A percentile compares a stretch with the other conserved stretches of the same genome.
Evolutionary conservation across 2,329 filamentous ascomycete species (phyloP).

Genomic region (Myriosclerotinia scirpicola): DNA sequence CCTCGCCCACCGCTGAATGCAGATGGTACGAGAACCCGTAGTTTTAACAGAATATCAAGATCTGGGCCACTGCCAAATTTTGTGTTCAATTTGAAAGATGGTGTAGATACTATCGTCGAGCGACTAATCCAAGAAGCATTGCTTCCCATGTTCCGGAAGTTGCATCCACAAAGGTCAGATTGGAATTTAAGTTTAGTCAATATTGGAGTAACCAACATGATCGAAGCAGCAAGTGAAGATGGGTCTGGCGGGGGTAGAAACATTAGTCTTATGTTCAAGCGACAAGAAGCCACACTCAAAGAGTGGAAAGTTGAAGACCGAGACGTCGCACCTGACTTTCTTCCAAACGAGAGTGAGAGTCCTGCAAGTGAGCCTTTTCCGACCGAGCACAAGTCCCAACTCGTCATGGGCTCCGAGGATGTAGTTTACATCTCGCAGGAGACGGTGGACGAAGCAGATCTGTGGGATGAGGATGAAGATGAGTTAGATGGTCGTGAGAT

Average conservation of each 20-base stretch:
- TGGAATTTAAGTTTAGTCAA: slow-evolving; percentile 88
- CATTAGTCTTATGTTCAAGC: slow-evolving; percentile 79
- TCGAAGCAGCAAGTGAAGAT: slow-evolving; percentile 48
- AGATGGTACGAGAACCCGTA: slow-evolving; percentile 55
- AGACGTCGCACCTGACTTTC: slow-evolving; percentile 39
- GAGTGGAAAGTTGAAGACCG: slow-evolving; percentile 62
- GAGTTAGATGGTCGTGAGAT: slow-evolving; percentile 37
- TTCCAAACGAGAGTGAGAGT: background rate
- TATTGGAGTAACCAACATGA: slow-evolving; percentile 85
- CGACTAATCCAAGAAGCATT: slow-evolving; percentile 68
- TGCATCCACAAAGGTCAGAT: slow-evolving; percentile 62
- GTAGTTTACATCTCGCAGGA: slow-evolving; percentile 33
- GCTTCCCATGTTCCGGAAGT: slow-evolving; percentile 69
- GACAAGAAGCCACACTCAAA: slow-evolving; percentile 67
- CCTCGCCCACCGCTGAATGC: slow-evolving; percentile 54
- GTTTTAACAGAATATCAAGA: slow-evolving; percentile 70
- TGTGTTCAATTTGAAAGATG: slow-evolving; percentile 63
- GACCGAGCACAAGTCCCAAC: background rate
- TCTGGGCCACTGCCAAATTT: slow-evolving; percentile 73
- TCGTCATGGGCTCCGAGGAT: slow-evolving; percentile 35
- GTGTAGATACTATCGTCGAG: slow-evolving; percentile 60
- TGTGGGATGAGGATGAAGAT: slow-evolving; percentile 37
- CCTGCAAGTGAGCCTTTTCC: background rate
- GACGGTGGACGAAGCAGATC: slow-evolving; percentile 28
- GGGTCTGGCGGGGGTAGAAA: slow-evolving; percentile 60